phyloP scores from a whole-genome alignment of 768 basidiomycete species.

The Termitomyces titanicus region DNA sequence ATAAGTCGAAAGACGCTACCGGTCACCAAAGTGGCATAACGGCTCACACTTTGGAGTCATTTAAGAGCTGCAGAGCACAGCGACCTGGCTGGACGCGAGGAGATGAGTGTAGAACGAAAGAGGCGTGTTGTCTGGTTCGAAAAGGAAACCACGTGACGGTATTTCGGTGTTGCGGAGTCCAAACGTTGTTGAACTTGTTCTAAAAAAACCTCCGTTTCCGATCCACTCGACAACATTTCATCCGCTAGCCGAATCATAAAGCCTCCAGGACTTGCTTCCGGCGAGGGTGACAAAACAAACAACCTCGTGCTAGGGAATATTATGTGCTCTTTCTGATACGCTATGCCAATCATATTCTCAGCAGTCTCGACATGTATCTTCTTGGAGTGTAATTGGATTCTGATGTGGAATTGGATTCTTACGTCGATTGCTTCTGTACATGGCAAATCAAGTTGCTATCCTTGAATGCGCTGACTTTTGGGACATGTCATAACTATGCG shows the following conservation, averaged over 20 bases:
- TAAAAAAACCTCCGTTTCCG: constrained; percentile 11
- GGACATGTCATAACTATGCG: no score
- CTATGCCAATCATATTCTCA: background rate
- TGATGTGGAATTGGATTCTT: no score
- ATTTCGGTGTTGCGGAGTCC: constrained; percentile 7
- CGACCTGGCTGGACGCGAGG: constrained; percentile 13
- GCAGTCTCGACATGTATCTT: no score
- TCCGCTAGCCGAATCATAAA: no score
- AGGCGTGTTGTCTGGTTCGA: constrained; percentile 18
- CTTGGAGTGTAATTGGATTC: no score
- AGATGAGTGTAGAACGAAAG: constrained; percentile 20
- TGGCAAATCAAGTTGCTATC: no score
- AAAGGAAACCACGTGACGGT: constrained; percentile 21
- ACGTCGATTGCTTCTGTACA: no score
- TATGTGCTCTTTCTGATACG: background rate
- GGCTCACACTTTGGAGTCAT: constrained; percentile 68
- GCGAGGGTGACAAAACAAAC: background rate
- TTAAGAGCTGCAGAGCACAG: constrained; percentile 13
- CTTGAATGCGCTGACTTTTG: no score
- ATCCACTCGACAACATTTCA: no score
- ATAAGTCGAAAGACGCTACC: constrained; percentile 37
- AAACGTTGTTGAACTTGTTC: no score
- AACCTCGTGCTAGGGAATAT: background rate
- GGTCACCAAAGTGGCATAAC: constrained; percentile 74
- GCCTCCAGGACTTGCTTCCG: background rate